phyloP scores from a whole-genome alignment of 305 asterid species.

The Plantago coronopus region DNA sequence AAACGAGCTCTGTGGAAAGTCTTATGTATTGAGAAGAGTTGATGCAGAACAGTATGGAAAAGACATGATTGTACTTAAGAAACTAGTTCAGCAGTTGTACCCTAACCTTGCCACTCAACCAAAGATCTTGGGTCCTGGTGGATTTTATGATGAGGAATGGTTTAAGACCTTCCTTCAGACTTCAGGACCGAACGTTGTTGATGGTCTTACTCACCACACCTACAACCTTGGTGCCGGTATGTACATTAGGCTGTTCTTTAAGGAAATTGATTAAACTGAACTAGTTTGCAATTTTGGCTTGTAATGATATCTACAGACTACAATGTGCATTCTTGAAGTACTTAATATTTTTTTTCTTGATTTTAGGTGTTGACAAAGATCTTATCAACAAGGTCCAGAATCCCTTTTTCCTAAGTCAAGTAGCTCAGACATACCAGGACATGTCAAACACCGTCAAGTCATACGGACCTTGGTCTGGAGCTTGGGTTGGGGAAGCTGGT shows the following conservation, averaged over 20 bases:
- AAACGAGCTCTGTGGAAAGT: constrained; percentile 68
- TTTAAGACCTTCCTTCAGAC: constrained; percentile 43
- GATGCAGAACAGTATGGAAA: constrained; percentile 64
- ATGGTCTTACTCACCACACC: constrained; percentile 73
- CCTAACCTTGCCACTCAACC: constrained; percentile 39
- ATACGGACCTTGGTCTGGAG: constrained; percentile 55
- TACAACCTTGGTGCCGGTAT: constrained; percentile 84
- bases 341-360: background rate
- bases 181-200: constrained; percentile 53
- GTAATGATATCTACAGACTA: background rate
- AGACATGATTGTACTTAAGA: constrained; percentile 43
- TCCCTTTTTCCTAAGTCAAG: constrained; percentile 50
- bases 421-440: constrained; percentile 46
- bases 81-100: constrained; percentile 38
- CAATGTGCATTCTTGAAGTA: background rate
- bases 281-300: background rate
- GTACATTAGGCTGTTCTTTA: background rate
- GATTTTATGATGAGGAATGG: constrained; percentile 68
- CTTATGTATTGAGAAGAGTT: constrained; percentile 30
- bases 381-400: constrained; percentile 62
- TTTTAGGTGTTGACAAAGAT: constrained; percentile 50
- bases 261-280: background rate
- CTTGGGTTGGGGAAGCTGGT: constrained; percentile 91
- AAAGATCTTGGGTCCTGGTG: constrained; percentile 63
- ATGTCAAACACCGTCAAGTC: constrained; percentile 27